phyloP scores from a whole-genome alignment of 768 basidiomycete species.

The Leccinum variicolor region DNA sequence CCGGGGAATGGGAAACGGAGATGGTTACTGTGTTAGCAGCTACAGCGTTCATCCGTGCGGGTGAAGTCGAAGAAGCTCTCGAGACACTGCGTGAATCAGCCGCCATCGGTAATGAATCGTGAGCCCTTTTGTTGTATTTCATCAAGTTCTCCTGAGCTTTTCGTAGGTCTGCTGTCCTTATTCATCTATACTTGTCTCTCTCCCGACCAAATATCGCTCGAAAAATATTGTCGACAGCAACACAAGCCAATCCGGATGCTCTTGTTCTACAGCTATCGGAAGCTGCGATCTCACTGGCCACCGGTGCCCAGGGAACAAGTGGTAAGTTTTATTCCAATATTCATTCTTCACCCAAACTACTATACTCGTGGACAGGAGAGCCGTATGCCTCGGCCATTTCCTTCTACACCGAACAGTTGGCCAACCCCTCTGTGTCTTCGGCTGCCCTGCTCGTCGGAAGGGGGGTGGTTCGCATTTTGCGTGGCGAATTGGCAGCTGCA shows the following conservation, averaged over 20 bases:
- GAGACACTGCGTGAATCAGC: constrained; percentile 77
- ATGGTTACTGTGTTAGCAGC: constrained; percentile 77
- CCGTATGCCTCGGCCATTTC: constrained; percentile 41
- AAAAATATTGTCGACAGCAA: constrained; percentile 79
- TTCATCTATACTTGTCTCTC: constrained; percentile 89
- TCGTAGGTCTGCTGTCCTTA: constrained; percentile 71
- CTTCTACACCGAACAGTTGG: constrained; percentile 83
- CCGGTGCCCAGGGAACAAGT: constrained; percentile 65
- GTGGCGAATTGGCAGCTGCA: constrained; percentile 72
- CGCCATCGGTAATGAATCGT: constrained; percentile 86
- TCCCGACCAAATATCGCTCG: constrained; percentile 84
- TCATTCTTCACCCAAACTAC: not conserved
- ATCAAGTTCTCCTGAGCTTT: not conserved
- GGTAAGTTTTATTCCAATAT: constrained; percentile 30
- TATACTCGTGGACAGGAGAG: constrained; percentile 19
- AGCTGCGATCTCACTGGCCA: constrained; percentile 72
- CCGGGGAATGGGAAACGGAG: constrained; percentile 64
- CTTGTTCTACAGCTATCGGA: constrained; percentile 88
- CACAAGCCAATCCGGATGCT: constrained; percentile 87
- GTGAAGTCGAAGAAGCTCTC: constrained; percentile 88
- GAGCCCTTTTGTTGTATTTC: constrained; percentile 25
- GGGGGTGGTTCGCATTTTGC: constrained; percentile 73
- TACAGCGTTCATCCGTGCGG: constrained; percentile 81
- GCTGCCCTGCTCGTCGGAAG: constrained; percentile 75
- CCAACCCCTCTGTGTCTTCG: constrained; percentile 73